phyloP scores from a whole-genome alignment of 2,329 filamentous ascomycete genomes.

The Cladophialophora bantiana region DNA sequence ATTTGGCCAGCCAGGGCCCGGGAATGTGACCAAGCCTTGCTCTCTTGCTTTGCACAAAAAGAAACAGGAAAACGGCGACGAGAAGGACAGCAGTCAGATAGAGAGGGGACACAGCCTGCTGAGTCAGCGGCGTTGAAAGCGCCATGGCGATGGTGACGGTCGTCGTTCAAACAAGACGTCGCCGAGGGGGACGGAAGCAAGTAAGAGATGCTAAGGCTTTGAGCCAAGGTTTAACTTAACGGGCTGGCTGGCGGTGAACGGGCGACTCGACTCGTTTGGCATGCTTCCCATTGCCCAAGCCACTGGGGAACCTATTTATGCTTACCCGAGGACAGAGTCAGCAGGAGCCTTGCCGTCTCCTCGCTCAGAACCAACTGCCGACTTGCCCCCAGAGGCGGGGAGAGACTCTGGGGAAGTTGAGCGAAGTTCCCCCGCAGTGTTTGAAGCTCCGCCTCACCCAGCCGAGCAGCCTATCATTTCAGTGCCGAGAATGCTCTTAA shows the following conservation, averaged over 20 bases:
- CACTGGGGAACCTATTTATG: slow-evolving; percentile 21
- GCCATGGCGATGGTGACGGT: background rate
- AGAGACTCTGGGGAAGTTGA: slow-evolving; percentile 15
- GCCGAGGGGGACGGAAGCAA: background rate
- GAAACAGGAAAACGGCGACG: background rate
- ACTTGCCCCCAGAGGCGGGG: slow-evolving; percentile 13
- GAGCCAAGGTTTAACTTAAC: too few relatives aligned
- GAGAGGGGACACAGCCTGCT: slow-evolving; percentile 6
- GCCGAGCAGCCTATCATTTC: background rate
- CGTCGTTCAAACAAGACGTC: background rate
- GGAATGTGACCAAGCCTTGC: slow-evolving; percentile 15
- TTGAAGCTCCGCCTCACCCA: background rate
- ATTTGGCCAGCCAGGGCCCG: slow-evolving; percentile 14
- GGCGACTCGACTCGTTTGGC: background rate
- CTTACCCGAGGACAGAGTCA: slow-evolving; percentile 3
- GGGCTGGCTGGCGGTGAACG: background rate
- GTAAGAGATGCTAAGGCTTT: background rate
- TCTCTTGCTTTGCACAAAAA: slow-evolving; percentile 16
- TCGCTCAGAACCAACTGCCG: slow-evolving; percentile 17
- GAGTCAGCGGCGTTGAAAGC: slow-evolving; percentile 11
- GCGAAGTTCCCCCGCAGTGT: slow-evolving; percentile 6
- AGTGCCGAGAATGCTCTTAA: slow-evolving; percentile 1
- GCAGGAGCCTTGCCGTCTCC: slow-evolving; percentile 2
- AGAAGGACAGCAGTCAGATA: background rate
- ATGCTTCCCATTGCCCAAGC: slow-evolving; percentile 14